These are phyloP conservation scores for Colletotrichum sp. DNA, from an alignment of 2,329 filamentous ascomycete species.

Conservation along the genomic window DNA sequence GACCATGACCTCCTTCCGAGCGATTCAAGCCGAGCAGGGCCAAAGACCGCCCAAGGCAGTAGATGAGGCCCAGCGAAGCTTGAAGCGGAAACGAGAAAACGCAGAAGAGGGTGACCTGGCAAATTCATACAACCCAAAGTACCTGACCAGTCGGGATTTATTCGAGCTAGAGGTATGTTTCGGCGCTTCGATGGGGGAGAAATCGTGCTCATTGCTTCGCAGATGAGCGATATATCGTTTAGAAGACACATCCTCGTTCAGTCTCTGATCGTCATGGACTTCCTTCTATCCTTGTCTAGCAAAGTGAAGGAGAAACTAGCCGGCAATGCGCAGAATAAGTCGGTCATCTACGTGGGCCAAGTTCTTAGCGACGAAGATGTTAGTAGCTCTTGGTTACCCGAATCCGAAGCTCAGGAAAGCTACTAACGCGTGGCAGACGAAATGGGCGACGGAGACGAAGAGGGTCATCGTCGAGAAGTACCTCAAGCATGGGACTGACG, in stretches of 20 bases:
- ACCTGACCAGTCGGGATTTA: slow-evolving; percentile 94
- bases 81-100: slow-evolving; percentile 73
- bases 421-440: slow-evolving; percentile 56
- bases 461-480: slow-evolving; percentile 79
- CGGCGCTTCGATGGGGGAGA: neutral
- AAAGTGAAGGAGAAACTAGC: slow-evolving; percentile 81
- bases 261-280: slow-evolving; percentile 92
- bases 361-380: slow-evolving; percentile 83
- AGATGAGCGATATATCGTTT: slow-evolving; percentile 94
- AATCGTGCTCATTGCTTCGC: slow-evolving; percentile 25
- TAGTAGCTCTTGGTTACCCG: slow-evolving; percentile 38
- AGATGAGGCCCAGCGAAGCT: slow-evolving; percentile 68
- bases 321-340: slow-evolving; percentile 75
- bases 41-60: slow-evolving; percentile 53
- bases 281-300: slow-evolving; percentile 87
- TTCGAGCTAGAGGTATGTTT: slow-evolving; percentile 85
- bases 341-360: slow-evolving; percentile 81
- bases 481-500: slow-evolving; percentile 79
- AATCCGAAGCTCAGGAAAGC: neutral
- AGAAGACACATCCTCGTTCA: slow-evolving; percentile 94
- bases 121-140: slow-evolving; percentile 93
- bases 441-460: slow-evolving; percentile 85
- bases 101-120: slow-evolving; percentile 59
- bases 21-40: slow-evolving; percentile 54
- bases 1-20: slow-evolving; percentile 61